A percentile compares a stretch with the other conserved stretches of the same genome.
phyloP scores from a whole-genome alignment of 768 basidiomycete species.

The Coprinellus micaceus region DNA sequence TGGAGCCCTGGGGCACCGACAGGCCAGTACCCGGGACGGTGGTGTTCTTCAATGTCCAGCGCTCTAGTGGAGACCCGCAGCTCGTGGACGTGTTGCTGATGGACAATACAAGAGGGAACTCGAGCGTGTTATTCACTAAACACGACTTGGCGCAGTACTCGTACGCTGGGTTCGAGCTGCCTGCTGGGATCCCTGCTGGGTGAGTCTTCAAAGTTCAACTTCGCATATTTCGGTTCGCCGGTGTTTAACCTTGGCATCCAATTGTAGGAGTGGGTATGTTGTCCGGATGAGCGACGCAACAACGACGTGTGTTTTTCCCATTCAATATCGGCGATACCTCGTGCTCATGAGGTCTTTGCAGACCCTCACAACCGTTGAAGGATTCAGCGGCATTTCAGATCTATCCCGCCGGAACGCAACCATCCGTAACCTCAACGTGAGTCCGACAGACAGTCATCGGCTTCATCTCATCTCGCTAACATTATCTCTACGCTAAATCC shows the following conservation, averaged over 20 bases:
- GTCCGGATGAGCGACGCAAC: neutral
- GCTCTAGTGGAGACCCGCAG: neutral
- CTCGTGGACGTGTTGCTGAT: neutral
- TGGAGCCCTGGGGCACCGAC: neutral
- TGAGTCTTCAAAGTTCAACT: no score
- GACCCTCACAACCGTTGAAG: neutral
- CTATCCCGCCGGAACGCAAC: neutral
- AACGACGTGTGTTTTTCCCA: neutral
- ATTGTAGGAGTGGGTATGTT: neutral
- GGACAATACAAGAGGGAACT: neutral
- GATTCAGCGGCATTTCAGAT: constrained; percentile 1
- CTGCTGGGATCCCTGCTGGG: neutral
- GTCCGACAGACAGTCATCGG: no score
- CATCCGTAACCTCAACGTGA: neutral
- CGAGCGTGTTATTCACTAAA: neutral
- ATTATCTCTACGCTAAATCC: neutral
- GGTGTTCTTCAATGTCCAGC: neutral
- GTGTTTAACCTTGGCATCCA: neutral
- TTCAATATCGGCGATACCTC: neutral
- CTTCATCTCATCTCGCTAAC: no score
- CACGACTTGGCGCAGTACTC: neutral
- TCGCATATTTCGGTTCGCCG: no score
- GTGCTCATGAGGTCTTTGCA: neutral
- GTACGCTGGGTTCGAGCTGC: neutral
- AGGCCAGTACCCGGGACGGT: neutral